Evolutionary conservation across 495 filamentous ascomycete genomes (phyloP).

Genomic region (Pseudoneurospora amorphoporcata): DNA sequence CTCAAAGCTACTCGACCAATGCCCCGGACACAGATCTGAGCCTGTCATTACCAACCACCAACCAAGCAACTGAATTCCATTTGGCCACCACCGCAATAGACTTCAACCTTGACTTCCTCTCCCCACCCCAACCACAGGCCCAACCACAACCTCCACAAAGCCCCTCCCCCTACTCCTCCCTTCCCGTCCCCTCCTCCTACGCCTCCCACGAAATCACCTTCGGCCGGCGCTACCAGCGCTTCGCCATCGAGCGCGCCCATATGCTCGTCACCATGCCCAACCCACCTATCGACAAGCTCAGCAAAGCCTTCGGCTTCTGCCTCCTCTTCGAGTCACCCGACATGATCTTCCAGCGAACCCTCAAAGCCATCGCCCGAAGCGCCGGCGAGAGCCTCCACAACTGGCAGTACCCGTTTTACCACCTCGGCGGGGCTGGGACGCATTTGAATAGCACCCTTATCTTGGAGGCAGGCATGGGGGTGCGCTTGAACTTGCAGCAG

Average conservation of each 20-base stretch:
- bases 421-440: slow-evolving; percentile 59
- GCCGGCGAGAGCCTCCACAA: slow-evolving; percentile 43
- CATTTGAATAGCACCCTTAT: slow-evolving; percentile 7
- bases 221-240: slow-evolving; percentile 58
- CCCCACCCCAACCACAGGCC: background rate
- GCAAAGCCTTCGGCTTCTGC: slow-evolving; percentile 56
- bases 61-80: background rate
- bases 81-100: slow-evolving; percentile 2
- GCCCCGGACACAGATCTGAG: slow-evolving; percentile 1
- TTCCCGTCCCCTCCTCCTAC: slow-evolving; percentile 35
- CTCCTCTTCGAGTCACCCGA: slow-evolving; percentile 44
- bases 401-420: slow-evolving; percentile 52
- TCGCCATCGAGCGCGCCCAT: slow-evolving; percentile 52
- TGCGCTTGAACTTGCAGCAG: slow-evolving; percentile 1
- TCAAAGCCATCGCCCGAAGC: slow-evolving; percentile 26
- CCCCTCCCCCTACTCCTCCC: slow-evolving; percentile 13
- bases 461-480: background rate
- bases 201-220: slow-evolving; percentile 58
- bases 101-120: slow-evolving; percentile 3
- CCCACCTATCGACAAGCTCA: slow-evolving; percentile 38
- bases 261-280: slow-evolving; percentile 47
- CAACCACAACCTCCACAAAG: background rate
- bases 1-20: background rate
- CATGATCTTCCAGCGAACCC: slow-evolving; percentile 36
- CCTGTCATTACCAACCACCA: background rate